These are phyloP conservation scores for Euphorbia lathyris DNA, from an alignment of 345 rosid genomes.

Conservation along the genomic window DNA sequence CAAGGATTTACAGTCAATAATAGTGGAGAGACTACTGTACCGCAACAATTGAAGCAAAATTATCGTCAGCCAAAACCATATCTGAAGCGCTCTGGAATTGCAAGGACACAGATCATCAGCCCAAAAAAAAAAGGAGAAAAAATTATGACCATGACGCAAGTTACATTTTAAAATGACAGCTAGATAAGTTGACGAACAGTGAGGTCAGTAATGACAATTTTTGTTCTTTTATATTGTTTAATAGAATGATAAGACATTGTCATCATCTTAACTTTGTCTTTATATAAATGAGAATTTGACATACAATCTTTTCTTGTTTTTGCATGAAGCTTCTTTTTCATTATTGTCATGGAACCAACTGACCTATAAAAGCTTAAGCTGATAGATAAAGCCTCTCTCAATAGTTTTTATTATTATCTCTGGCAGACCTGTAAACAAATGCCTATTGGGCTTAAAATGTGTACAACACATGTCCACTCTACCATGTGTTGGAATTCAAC, in stretches of 20 bases:
- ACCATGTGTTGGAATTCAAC: neutral
- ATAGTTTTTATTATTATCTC: too few relatives aligned
- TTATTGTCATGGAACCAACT: too few relatives aligned
- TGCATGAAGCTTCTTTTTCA: neutral
- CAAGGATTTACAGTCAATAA: conserved; percentile 6
- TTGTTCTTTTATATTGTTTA: neutral
- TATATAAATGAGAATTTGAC: neutral
- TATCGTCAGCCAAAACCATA: conserved; percentile 99
- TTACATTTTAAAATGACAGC: neutral
- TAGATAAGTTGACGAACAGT: neutral
- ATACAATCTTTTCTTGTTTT: neutral
- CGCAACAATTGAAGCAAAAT: conserved; percentile 96
- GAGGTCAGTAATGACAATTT: neutral
- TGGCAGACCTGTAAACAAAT: too few relatives aligned
- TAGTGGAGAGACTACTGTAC: conserved; percentile 39
- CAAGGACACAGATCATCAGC: conserved; percentile 19
- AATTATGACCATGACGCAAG: neutral
- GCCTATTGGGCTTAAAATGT: too few relatives aligned
- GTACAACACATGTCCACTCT: too few relatives aligned
- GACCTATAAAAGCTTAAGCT: too few relatives aligned
- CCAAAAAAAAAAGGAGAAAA: conserved; percentile 4
- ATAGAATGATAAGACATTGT: neutral
- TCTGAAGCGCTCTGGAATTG: conserved; percentile 91
- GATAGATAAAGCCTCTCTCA: too few relatives aligned
- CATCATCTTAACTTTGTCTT: neutral